These are phyloP conservation scores for Guillardia theta DNA, from an alignment of 78 protist genomes.

Conservation along the genomic window DNA sequence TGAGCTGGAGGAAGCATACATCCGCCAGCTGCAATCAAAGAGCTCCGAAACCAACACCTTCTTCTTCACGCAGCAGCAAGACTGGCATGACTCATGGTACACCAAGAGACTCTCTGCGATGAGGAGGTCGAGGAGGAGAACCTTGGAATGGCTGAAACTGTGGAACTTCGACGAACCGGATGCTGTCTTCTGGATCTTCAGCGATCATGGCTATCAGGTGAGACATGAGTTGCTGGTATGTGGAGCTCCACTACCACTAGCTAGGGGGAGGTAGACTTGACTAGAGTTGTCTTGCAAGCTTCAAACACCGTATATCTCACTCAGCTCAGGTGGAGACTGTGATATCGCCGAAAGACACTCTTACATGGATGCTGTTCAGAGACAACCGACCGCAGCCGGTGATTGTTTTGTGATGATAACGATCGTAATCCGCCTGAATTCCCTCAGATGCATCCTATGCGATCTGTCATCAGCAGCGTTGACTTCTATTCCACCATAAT, in stretches of 20 bases:
- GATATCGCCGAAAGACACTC: neutral
- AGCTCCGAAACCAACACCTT: neutral
- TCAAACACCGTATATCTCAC: neutral
- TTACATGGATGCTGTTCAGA: neutral
- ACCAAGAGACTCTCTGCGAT: neutral
- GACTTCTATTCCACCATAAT: neutral
- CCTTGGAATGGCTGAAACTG: neutral
- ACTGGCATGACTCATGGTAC: constrained; percentile 20
- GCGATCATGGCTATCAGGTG: constrained; percentile 5
- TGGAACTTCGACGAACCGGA: neutral
- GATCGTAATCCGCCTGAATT: too few relatives aligned
- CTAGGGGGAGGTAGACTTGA: too few relatives aligned
- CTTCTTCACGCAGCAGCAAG: constrained; percentile 10
- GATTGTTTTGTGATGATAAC: too few relatives aligned
- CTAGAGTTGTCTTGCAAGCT: too few relatives aligned
- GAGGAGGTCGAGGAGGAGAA: neutral
- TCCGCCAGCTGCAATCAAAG: neutral
- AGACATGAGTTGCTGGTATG: neutral
- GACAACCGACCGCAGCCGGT: neutral
- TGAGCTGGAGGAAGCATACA: neutral
- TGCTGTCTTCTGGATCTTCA: neutral
- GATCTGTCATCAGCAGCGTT: neutral
- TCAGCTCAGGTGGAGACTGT: neutral
- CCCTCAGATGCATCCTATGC: too few relatives aligned
- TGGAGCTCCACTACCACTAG: too few relatives aligned